Conservation (phyloP, 2,329 filamentous ascomycete genomes). For the Epichloe coenophiala region DNA sequence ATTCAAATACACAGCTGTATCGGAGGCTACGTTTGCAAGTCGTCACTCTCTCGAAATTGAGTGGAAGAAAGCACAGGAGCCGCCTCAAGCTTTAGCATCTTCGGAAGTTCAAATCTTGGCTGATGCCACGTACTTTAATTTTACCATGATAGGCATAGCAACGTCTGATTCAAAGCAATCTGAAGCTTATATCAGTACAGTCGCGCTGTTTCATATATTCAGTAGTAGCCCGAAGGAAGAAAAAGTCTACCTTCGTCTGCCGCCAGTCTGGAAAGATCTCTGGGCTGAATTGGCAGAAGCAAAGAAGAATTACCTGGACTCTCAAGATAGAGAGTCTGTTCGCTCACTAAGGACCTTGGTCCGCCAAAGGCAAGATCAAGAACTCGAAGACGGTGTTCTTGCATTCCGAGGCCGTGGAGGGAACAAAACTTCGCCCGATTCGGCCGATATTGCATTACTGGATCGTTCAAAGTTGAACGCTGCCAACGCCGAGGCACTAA, state of each 20-base stretch:
- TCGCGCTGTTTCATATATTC: slow-evolving; percentile 70
- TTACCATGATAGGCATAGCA: slow-evolving; percentile 64
- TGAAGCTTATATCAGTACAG: slow-evolving; percentile 72
- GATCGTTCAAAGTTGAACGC: slow-evolving; percentile 28
- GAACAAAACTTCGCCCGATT: slow-evolving; percentile 32
- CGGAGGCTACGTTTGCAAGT: slow-evolving; percentile 60
- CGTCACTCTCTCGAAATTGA: slow-evolving; percentile 60
- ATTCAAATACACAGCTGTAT: slow-evolving; percentile 55
- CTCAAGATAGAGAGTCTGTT: slow-evolving; percentile 54
- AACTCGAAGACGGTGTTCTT: slow-evolving; percentile 61
- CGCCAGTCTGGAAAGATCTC: slow-evolving; percentile 69
- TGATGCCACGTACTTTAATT: slow-evolving; percentile 40
- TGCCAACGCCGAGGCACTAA: slow-evolving; percentile 34
- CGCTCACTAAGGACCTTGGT: slow-evolving; percentile 57
- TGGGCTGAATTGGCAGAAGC: slow-evolving; percentile 66
- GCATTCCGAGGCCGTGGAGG: slow-evolving; percentile 54
- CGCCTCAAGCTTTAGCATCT: slow-evolving; percentile 20
- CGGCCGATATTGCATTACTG: slow-evolving; percentile 31
- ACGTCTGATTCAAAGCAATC: slow-evolving; percentile 69
- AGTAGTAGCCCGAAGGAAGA: slow-evolving; percentile 69
- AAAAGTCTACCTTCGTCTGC: slow-evolving; percentile 67
- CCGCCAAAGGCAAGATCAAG: slow-evolving; percentile 53
- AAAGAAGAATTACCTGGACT: slow-evolving; percentile 57
- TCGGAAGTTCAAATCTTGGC: slow-evolving; percentile 31
- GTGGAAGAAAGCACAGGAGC: slow-evolving; percentile 65